Conservation (phyloP, 164 flowering plant genomes). For the Magnolia officinalis region DNA sequence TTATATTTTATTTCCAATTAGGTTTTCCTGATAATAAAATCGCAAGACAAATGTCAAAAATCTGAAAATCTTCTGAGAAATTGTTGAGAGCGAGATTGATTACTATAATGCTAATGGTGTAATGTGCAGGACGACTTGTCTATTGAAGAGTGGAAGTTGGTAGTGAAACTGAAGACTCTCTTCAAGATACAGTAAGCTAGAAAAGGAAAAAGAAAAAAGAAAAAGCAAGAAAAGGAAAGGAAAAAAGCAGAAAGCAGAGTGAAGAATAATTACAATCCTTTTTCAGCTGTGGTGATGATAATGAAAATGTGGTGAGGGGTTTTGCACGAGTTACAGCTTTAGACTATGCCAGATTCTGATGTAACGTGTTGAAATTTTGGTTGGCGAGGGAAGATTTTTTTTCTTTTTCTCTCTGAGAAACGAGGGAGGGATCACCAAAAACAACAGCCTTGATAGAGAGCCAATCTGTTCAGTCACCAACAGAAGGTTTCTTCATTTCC, state of each 20-base stretch:
- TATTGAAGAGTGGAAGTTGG: slow-evolving; percentile 70
- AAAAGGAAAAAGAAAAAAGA: background rate
- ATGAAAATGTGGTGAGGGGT: background rate
- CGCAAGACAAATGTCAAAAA: no score
- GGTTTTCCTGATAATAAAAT: no score
- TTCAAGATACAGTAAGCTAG: slow-evolving; percentile 57
- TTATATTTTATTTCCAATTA: no score
- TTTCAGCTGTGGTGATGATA: background rate
- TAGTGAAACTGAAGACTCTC: slow-evolving; percentile 58
- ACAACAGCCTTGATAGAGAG: background rate
- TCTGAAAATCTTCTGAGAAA: no score
- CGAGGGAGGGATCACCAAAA: background rate
- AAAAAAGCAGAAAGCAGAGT: background rate
- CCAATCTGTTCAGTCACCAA: background rate
- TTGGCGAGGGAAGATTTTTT: background rate
- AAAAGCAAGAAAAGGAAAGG: no score
- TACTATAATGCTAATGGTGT: background rate
- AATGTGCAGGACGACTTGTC: slow-evolving; percentile 60
- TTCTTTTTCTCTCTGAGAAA: background rate
- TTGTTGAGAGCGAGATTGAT: background rate
- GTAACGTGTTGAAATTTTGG: background rate
- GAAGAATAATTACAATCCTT: background rate
- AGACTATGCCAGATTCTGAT: background rate
- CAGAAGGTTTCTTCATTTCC: background rate
- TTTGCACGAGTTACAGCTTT: background rate